Evolutionary conservation across 495 filamentous ascomycete species (phyloP).

Genomic region (Gamarada debralockiae): DNA sequence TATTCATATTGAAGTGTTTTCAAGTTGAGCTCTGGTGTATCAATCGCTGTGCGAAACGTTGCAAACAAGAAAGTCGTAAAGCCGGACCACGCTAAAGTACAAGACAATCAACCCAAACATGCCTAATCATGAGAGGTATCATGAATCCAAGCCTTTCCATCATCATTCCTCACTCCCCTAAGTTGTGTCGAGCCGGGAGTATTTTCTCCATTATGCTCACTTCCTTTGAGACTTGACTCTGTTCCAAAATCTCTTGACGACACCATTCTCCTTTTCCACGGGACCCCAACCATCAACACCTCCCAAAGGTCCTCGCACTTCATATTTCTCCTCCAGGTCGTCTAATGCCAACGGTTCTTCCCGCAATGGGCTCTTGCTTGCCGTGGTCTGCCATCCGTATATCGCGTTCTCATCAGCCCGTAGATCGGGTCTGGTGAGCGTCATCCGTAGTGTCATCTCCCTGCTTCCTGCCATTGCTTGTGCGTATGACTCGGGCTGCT

Average conservation of each 20-base stretch:
- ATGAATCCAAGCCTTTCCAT: no score
- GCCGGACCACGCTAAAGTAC: conserved; percentile 18
- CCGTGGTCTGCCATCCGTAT: conserved; percentile 56
- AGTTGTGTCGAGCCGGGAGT: no score
- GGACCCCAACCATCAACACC: conserved; percentile 40
- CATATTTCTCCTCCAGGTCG: conserved; percentile 20
- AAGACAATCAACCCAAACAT: not conserved
- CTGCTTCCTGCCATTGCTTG: conserved; percentile 57
- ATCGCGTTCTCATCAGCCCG: conserved; percentile 61
- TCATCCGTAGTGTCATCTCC: conserved; percentile 96
- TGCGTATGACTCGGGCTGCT: conserved; percentile 39
- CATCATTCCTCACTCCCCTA: no score
- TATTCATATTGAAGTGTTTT: conserved; percentile 13
- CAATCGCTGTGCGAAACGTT: conserved; percentile 7
- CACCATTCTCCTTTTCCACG: conserved; percentile 36
- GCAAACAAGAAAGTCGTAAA: no score
- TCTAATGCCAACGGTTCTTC: conserved; percentile 31
- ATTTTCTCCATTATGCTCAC: no score
- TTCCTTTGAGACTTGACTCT: conserved; percentile 31
- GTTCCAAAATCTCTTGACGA: conserved; percentile 55
- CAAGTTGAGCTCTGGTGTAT: conserved; percentile 9
- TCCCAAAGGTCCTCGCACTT: conserved; percentile 22
- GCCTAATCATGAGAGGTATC: no score
- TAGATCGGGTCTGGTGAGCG: conserved; percentile 83
- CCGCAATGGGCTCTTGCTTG: conserved; percentile 34